phyloP scores from a whole-genome alignment of 2,329 filamentous ascomycete species.

The Lachnellula willkommii region DNA sequence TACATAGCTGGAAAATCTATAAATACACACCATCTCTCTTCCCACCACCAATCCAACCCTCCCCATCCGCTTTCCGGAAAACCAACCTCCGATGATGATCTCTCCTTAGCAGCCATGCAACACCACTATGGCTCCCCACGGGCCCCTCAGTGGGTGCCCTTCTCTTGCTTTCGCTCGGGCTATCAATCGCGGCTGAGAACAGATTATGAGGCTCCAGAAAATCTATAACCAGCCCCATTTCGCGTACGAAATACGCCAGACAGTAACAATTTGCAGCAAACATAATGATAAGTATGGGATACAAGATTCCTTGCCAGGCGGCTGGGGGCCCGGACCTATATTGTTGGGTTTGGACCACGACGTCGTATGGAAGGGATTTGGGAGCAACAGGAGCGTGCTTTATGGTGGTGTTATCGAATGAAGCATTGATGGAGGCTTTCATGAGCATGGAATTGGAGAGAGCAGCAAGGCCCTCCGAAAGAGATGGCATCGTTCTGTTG shows the following conservation, averaged over 20 bases:
- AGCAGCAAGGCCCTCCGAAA: constrained; percentile 6
- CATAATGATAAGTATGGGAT: constrained; percentile 6
- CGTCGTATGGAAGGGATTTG: background rate
- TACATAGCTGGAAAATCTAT: background rate
- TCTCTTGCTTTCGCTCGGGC: constrained; percentile 3
- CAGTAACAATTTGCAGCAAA: constrained; percentile 6
- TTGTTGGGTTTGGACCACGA: constrained; percentile 5
- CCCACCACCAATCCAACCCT: background rate
- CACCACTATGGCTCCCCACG: background rate
- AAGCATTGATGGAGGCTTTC: constrained; percentile 6
- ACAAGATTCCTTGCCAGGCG: constrained; percentile 4
- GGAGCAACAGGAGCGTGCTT: background rate
- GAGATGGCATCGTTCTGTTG: background rate
- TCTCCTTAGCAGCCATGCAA: constrained; percentile 1
- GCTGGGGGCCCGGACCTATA: constrained; percentile 5
- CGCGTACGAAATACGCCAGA: constrained; percentile 5
- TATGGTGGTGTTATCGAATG: background rate
- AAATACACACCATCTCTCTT: constrained; percentile 1
- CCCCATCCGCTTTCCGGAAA: background rate
- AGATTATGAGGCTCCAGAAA: constrained; percentile 5
- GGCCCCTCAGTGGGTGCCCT: background rate
- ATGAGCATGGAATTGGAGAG: constrained; percentile 8
- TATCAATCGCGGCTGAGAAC: background rate
- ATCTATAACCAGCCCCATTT: constrained; percentile 6
- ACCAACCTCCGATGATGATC: constrained; percentile 2